phyloP scores from a whole-genome alignment of 2,329 filamentous ascomycete genomes.

The Diaporthe vaccinii region DNA sequence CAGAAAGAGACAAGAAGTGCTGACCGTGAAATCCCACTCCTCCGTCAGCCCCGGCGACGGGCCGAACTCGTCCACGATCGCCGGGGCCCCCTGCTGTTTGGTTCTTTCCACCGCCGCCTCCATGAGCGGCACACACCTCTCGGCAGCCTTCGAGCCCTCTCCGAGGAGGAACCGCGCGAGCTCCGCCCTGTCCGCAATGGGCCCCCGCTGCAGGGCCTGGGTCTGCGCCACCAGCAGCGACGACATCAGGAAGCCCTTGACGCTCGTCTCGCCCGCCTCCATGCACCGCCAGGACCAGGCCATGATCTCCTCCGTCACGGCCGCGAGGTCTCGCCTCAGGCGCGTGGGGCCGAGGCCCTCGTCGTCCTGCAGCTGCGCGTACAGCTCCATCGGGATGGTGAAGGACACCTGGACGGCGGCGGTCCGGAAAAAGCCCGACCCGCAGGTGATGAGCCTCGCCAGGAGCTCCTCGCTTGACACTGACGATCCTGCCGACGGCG shows the following conservation, averaged over 20 bases:
- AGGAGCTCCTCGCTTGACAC: constrained; percentile 49
- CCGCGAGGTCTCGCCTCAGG: constrained; percentile 49
- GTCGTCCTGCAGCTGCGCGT: constrained; percentile 60
- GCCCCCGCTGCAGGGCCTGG: constrained; percentile 50
- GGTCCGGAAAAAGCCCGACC: constrained; percentile 58
- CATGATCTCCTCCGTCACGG: constrained; percentile 47
- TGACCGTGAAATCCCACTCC: constrained; percentile 37
- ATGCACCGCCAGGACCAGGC: constrained; percentile 53
- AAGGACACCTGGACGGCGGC: constrained; percentile 56
- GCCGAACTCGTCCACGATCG: background rate
- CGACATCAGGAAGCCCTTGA: constrained; percentile 55
- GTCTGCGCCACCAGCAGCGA: constrained; percentile 54
- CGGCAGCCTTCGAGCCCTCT: constrained; percentile 46
- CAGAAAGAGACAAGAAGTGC: background rate
- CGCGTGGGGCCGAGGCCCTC: constrained; percentile 48
- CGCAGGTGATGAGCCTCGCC: constrained; percentile 55
- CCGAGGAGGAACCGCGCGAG: constrained; percentile 50
- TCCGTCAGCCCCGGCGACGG: constrained; percentile 35
- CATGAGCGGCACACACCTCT: constrained; percentile 51
- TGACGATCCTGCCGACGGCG: constrained; percentile 37
- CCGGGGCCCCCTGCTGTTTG: constrained; percentile 33
- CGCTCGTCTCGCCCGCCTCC: constrained; percentile 59
- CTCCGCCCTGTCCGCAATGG: constrained; percentile 45
- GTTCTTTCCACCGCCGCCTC: constrained; percentile 48
- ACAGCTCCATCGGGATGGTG: constrained; percentile 60